These are phyloP conservation scores for Leccinum fuscescens DNA, from an alignment of 1,284 basidiomycete species.

Conservation along the genomic window DNA sequence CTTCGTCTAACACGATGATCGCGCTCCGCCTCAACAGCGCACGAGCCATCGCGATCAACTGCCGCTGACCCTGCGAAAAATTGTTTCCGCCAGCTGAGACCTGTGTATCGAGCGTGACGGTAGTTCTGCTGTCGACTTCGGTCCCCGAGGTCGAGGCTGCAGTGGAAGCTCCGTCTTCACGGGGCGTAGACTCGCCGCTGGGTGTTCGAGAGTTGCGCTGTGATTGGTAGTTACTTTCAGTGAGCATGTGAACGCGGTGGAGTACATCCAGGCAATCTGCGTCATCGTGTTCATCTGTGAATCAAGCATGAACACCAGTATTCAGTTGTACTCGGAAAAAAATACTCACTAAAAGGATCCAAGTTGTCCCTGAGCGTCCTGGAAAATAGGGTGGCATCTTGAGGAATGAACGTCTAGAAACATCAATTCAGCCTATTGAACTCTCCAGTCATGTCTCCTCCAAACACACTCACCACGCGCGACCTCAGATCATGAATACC, in stretches of 20 bases:
- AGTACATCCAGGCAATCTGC: slow-evolving; percentile 65
- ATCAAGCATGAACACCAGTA: background rate
- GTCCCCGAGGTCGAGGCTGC: slow-evolving; percentile 23
- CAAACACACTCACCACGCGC: slow-evolving; percentile 54
- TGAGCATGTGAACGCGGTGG: slow-evolving; percentile 51
- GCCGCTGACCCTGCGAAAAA: slow-evolving; percentile 72
- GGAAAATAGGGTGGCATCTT: slow-evolving; percentile 82
- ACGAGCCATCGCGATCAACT: slow-evolving; percentile 66
- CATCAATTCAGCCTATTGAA: slow-evolving; percentile 1
- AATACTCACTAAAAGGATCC: slow-evolving; percentile 70
- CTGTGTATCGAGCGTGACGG: slow-evolving; percentile 54
- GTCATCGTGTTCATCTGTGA: slow-evolving; percentile 74
- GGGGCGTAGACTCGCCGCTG: slow-evolving; percentile 22
- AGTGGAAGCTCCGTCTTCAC: slow-evolving; percentile 6
- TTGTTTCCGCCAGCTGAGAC: slow-evolving; percentile 67
- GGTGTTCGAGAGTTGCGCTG: slow-evolving; percentile 36
- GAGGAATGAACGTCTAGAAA: slow-evolving; percentile 75
- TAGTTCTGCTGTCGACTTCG: slow-evolving; percentile 37
- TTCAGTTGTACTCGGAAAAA: background rate
- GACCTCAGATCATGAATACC: slow-evolving; percentile 83
- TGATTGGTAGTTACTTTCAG: slow-evolving; percentile 43
- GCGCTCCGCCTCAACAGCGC: slow-evolving; percentile 61
- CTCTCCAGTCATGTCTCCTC: background rate
- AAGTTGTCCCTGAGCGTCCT: slow-evolving; percentile 85
- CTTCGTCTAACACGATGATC: slow-evolving; percentile 73